Base-by-base conservation (phyloP, 345 rosid genomes). In the Hypericum perforatum region DNA sequence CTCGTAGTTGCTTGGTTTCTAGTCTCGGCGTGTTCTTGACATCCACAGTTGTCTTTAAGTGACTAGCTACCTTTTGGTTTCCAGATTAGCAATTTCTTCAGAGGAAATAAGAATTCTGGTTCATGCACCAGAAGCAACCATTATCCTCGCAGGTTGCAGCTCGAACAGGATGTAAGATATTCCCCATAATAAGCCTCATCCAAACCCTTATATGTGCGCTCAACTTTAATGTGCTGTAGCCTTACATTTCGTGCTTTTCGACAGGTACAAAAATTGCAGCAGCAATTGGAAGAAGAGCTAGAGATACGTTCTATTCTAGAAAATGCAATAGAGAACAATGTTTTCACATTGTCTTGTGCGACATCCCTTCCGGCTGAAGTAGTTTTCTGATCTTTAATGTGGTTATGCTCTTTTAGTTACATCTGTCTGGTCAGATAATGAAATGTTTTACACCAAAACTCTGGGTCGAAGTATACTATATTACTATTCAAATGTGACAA, bases 101-200 rank as follows among this genome's bases (percentile, higher is more conserved):
- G 69, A 38, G 80, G 63, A 47, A 68, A 66, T 57, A 61, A 58
- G 42, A 63, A 70, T 67, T 58, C 60, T 53, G 66, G 58, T 52
- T 64, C 59, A 13, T 56, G 56, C 59, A 43, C 42, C 9, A 47
- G 56, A 55, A 77, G 75, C 70, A 65, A 66, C 10, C 59, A 45
- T 52, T 73, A 61, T 73, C 84, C 71, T 61, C 77, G 71, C 63
- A 73, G 83, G 70, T 71, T 63, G 60, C 80, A 80, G 76, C 97
- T 89, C 41, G 90, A 86, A 73, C 75, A 89, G 82, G 97, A 86
- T 59, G 97, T 86, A 71, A 78, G 95, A 64, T 37, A 13, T 16
- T 38, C 10, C 39, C 42, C 56, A 53, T 45, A 10, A 53, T 39
- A 40, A 52, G 38, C 7, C 2, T 29, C 42, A 42, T 16, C 7